Evolutionary conservation across 257 asterid species (phyloP), one percentile per base, ranked within the genome.

Genomic region (Jasminum sambac): DNA sequence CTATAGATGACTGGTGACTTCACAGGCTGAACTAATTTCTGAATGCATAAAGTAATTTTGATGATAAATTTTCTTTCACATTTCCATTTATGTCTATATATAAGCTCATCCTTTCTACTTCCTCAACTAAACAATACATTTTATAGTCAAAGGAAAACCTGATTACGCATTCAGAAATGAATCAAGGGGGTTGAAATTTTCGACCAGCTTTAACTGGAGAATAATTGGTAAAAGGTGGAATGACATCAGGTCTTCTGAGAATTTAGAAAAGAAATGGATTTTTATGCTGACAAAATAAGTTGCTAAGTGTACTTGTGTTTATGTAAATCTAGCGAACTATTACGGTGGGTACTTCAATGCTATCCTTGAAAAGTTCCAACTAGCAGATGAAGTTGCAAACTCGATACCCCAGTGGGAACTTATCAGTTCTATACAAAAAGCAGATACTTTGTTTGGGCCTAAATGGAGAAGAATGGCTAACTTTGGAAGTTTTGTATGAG

Each of bases 181-280:
- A 50, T 5, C n/a, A 23, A 16, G 14, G 1, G 57, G 24, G 16
- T 10, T 17, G 59, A 38, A 42, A 38, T 37, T 10, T 17, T 63
- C 12, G 7, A 63, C 50, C 50, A 38, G 48, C 68, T 63, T 63
- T 19, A 63, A n/a, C 43, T 38, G n/a, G 57, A 63, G 68, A 14
- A n/a, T 50, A 10, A 36, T 44, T 36, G 48, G 30, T 8, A 41
- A 38, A 70, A 59, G 8, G 24, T 14, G 34, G 14, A 58, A 41
- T 25, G 26, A 16, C 21, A 26, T 25, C 17, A 60, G 19, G 48
- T 30, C 64, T 17, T 13, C 2, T n/a, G n/a, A 7, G 19, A 50
- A 17, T 5, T 50, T 50, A 50, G 17, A 50, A 17, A 50, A 23
- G 19, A 50, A 50, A 50, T 7, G 59, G 59, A 8, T 8, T 6